Percentiles rank a stretch among this genome's conserved stretches.
phyloP scores from a whole-genome alignment of 352 stramenopile species.

The Phytopythium montanum region DNA sequence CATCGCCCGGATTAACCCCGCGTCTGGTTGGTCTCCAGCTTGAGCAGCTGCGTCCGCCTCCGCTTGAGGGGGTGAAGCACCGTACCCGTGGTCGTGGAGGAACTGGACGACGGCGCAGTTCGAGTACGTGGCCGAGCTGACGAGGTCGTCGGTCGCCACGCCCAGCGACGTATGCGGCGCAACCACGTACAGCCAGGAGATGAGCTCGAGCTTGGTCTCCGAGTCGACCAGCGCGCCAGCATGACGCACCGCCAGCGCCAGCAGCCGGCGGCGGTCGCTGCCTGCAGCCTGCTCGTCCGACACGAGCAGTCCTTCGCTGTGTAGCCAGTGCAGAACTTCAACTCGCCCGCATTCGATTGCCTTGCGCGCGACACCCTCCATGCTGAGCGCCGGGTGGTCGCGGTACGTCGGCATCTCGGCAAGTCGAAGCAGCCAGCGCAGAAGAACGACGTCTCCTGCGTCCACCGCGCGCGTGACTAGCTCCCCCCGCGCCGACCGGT shows the following conservation, averaged over 20 bases:
- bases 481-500: too few relatives aligned
- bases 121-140: slow-evolving; percentile 5
- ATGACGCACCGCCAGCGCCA: slow-evolving; percentile 22
- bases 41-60: background rate
- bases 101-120: slow-evolving; percentile 5
- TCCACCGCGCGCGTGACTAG: too few relatives aligned
- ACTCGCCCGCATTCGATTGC: slow-evolving; percentile 27
- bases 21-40: background rate
- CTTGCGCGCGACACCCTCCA: slow-evolving; percentile 18
- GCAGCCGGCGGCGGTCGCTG: background rate
- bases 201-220: slow-evolving; percentile 18
- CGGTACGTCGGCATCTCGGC: too few relatives aligned
- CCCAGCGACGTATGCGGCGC: background rate
- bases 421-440: too few relatives aligned
- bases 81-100: slow-evolving; percentile 1
- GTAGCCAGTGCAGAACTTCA: slow-evolving; percentile 24
- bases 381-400: slow-evolving; percentile 15
- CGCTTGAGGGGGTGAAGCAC: background rate
- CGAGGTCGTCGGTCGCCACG: slow-evolving; percentile 1
- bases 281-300: slow-evolving; percentile 1
- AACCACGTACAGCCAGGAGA: slow-evolving; percentile 20
- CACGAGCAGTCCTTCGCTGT: slow-evolving; percentile 7
- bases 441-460: too few relatives aligned
- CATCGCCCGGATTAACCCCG: background rate
- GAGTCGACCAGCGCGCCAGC: slow-evolving; percentile 10